phyloP scores from a whole-genome alignment of 2,329 filamentous ascomycete species.

The Cladosporium sp. region DNA sequence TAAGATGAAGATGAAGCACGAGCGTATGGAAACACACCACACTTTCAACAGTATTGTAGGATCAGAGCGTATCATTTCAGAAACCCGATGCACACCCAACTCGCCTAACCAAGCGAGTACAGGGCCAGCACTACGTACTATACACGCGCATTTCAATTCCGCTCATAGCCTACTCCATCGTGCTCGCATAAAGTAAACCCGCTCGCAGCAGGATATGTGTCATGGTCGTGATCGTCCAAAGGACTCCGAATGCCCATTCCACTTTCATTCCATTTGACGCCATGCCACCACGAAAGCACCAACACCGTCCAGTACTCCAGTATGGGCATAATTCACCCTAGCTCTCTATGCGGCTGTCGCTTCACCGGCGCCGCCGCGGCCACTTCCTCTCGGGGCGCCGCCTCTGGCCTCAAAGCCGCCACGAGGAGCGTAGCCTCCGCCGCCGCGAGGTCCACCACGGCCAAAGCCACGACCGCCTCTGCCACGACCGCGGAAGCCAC shows the following conservation, averaged over 20 bases:
- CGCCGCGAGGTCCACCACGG: slow-evolving; percentile 12
- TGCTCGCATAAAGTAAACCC: not conserved
- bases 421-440: slow-evolving; percentile 11
- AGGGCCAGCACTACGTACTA: slow-evolving; percentile 1
- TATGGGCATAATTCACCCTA: not conserved
- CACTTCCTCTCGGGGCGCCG: slow-evolving; percentile 4
- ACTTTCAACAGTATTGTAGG: not conserved
- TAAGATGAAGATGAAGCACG: not conserved
- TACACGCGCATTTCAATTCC: not conserved
- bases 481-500: slow-evolving; percentile 76
- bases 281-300: not conserved
- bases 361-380: slow-evolving; percentile 12
- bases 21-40: not conserved
- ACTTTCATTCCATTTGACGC: slow-evolving; percentile 8
- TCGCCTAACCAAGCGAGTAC: not conserved
- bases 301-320: not conserved
- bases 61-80: not conserved
- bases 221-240: slow-evolving; percentile 13
- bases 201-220: not conserved
- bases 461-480: slow-evolving; percentile 63
- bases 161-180: not conserved
- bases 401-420: slow-evolving; percentile 1
- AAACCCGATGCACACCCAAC: not conserved
- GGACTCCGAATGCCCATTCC: slow-evolving; percentile 2
- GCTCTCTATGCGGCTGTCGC: slow-evolving; percentile 2